Percentiles rank a stretch among this genome's conserved stretches.
These are phyloP conservation scores for Alternaria viburni DNA, from an alignment of 2,329 filamentous ascomycete species.

Conservation along the genomic window DNA sequence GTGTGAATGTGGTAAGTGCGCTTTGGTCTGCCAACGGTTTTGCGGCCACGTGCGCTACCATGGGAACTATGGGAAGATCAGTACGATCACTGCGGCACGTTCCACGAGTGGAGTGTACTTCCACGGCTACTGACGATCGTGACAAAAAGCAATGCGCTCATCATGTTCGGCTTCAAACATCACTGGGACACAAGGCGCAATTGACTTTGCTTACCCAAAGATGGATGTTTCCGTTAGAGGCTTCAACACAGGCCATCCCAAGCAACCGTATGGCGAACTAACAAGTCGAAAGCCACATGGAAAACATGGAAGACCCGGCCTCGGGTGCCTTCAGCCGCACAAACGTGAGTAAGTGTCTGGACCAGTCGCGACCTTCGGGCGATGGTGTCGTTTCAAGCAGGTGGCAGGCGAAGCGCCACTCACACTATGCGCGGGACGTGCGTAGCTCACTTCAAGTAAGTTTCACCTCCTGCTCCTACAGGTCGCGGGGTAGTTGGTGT, in stretches of 20 bases:
- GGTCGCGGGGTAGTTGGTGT: background rate
- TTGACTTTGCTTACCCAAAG: background rate
- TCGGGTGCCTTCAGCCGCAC: background rate
- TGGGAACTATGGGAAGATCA: background rate
- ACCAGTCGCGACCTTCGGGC: constrained; percentile 1
- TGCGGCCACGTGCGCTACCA: constrained; percentile 11
- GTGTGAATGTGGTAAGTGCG: background rate
- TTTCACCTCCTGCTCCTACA: constrained; percentile 8
- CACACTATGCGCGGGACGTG: constrained; percentile 8
- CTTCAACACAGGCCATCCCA: background rate
- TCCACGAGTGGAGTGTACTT: background rate
- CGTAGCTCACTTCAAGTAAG: constrained; percentile 3
- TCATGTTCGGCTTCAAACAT: background rate
- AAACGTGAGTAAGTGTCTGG: background rate
- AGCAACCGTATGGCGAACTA: background rate
- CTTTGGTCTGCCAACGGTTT: constrained; percentile 7
- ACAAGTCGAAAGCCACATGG: background rate
- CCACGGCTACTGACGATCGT: background rate
- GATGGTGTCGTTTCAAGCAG: constrained; percentile 8
- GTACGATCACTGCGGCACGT: background rate
- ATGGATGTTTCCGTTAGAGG: background rate
- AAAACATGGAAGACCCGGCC: background rate
- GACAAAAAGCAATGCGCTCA: background rate
- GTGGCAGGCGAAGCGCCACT: constrained; percentile 1
- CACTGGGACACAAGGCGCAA: background rate